These are phyloP conservation scores for Oxytropis ochrocephala DNA, from an alignment of 306 rosid genomes.

Conservation along the genomic window DNA sequence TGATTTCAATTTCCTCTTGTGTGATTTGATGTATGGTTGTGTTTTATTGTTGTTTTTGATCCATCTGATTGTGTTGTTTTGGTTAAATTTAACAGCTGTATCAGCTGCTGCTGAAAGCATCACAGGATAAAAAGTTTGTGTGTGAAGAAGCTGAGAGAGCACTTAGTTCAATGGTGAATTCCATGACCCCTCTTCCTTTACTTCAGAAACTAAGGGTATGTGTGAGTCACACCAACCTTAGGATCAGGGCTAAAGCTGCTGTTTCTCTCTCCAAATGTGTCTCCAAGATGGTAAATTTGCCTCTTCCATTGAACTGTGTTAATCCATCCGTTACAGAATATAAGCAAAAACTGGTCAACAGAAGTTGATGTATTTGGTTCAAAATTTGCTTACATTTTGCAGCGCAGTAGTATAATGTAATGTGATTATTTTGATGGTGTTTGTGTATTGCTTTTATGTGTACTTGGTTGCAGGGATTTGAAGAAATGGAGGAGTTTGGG, in stretches of 20 bases:
- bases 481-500: constrained; percentile 70
- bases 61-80: constrained; percentile 2
- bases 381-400: too few species aligned
- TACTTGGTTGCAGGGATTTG: constrained; percentile 43
- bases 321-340: too few species aligned
- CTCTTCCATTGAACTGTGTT: neutral
- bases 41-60: neutral
- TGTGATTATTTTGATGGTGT: neutral
- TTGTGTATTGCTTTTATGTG: neutral
- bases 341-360: too few species aligned
- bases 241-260: constrained; percentile 87
- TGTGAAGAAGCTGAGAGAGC: constrained; percentile 93
- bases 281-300: constrained; percentile 63
- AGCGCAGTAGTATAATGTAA: too few species aligned
- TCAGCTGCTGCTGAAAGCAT: constrained; percentile 77
- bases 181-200: constrained; percentile 66
- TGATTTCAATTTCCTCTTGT: neutral
- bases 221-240: constrained; percentile 58
- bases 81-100: constrained; percentile 45
- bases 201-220: constrained; percentile 48
- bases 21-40: neutral
- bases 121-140: constrained; percentile 84
- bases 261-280: constrained; percentile 60
- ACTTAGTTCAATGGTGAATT: constrained; percentile 50
- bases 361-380: too few species aligned